phyloP scores from a whole-genome alignment of 2,329 filamentous ascomycete genomes.

The Lachnellula suecica region DNA sequence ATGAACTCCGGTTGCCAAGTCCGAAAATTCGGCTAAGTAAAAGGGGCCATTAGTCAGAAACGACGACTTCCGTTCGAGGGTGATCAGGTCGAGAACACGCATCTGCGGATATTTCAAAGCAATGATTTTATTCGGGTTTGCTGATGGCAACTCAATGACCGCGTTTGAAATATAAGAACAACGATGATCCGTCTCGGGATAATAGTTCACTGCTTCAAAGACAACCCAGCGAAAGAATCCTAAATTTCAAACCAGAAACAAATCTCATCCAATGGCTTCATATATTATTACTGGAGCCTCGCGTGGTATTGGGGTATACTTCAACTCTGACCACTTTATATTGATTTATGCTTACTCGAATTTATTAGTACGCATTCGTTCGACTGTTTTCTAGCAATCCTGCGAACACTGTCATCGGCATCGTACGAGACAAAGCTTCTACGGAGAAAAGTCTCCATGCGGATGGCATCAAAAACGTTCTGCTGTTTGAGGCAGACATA shows the following conservation, averaged over 20 bases:
- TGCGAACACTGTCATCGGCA: constrained; percentile 42
- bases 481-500: not conserved
- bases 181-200: no score
- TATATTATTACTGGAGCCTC: constrained; percentile 5
- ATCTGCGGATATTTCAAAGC: not conserved
- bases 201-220: no score
- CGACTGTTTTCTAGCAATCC: constrained; percentile 41
- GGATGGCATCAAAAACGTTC: not conserved
- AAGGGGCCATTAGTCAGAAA: not conserved
- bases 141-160: no score
- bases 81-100: not conserved
- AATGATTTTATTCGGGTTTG: no score
- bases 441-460: constrained; percentile 20
- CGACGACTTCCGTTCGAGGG: not conserved
- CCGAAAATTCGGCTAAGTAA: no score
- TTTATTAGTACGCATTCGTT: not conserved
- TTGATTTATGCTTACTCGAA: no score
- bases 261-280: constrained; percentile 1
- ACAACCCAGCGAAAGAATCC: no score
- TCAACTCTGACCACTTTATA: not conserved
- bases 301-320: constrained; percentile 3
- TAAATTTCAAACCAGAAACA: not conserved
- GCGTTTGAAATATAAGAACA: no score
- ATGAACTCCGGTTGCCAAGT: not conserved
- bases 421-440: constrained; percentile 46